Conservation (phyloP, 1,139 yeast species). For the Candida labiduridarum region DNA sequence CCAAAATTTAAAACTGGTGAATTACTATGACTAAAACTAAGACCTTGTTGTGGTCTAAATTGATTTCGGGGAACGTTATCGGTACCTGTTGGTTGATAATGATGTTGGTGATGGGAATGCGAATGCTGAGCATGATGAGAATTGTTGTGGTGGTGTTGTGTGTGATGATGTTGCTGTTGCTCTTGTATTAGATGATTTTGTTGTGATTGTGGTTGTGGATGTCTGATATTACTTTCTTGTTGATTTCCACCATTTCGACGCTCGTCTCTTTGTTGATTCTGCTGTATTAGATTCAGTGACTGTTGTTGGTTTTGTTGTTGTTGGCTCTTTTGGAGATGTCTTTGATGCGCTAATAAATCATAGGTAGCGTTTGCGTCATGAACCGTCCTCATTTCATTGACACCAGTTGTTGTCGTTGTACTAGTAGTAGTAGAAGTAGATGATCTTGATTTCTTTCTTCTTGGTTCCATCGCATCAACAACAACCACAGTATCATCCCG, state of each 20-base stretch:
- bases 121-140: neutral
- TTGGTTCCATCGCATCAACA: conserved; percentile 9
- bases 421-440: neutral
- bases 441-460: conserved; percentile 10
- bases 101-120: neutral
- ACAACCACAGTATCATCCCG: no score
- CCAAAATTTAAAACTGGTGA: conserved; percentile 9
- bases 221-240: neutral
- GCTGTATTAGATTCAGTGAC: neutral
- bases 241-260: neutral
- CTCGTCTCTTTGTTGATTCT: neutral
- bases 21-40: conserved; percentile 21
- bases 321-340: conserved; percentile 12
- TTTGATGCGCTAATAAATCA: neutral
- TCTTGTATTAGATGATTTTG: neutral
- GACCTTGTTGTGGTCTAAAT: conserved; percentile 35
- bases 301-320: neutral
- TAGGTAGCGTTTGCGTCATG: conserved; percentile 16
- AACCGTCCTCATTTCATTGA: conserved; percentile 18
- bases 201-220: conserved; percentile 4
- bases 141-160: neutral
- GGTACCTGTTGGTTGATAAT: conserved; percentile 6
- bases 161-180: neutral
- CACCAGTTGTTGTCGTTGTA: neutral
- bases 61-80: conserved; percentile 22